Evolutionary conservation across 1,284 basidiomycete species (phyloP).

Genomic region (Coriolopsis trogii): DNA sequence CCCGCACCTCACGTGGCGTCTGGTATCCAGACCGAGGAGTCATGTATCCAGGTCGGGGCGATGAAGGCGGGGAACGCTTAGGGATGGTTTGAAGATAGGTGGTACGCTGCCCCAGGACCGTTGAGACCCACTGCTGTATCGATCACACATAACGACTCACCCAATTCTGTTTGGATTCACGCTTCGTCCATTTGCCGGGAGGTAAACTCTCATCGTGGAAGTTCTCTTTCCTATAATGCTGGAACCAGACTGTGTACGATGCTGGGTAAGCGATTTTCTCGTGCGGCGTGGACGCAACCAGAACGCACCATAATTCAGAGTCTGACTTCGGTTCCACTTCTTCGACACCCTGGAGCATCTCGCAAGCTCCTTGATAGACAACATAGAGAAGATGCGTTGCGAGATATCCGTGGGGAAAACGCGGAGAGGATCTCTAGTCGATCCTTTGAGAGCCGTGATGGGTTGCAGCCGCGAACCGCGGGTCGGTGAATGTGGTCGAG

Average conservation of each 20-base stretch:
- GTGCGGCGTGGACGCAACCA: neutral
- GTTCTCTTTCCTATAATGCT: constrained; percentile 79
- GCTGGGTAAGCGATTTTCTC: neutral
- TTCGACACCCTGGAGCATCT: constrained; percentile 79
- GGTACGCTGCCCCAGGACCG: constrained; percentile 45
- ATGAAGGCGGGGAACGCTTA: constrained; percentile 46
- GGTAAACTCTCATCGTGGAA: constrained; percentile 78
- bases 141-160: constrained; percentile 39
- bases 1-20: constrained; percentile 76
- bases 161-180: constrained; percentile 87
- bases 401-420: constrained; percentile 79
- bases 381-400: constrained; percentile 71
- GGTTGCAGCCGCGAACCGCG: constrained; percentile 47
- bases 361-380: constrained; percentile 72
- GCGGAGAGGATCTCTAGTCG: constrained; percentile 63
- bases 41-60: constrained; percentile 48
- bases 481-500: constrained; percentile 64
- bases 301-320: constrained; percentile 82
- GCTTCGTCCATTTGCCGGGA: constrained; percentile 82
- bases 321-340: constrained; percentile 87
- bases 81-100: constrained; percentile 54
- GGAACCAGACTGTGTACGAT: constrained; percentile 79
- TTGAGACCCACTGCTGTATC: neutral
- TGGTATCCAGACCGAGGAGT: constrained; percentile 67
- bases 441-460: constrained; percentile 27